These are phyloP conservation scores for Luffa aegyptiaca DNA, from an alignment of 306 rosid genomes.

Conservation along the genomic window DNA sequence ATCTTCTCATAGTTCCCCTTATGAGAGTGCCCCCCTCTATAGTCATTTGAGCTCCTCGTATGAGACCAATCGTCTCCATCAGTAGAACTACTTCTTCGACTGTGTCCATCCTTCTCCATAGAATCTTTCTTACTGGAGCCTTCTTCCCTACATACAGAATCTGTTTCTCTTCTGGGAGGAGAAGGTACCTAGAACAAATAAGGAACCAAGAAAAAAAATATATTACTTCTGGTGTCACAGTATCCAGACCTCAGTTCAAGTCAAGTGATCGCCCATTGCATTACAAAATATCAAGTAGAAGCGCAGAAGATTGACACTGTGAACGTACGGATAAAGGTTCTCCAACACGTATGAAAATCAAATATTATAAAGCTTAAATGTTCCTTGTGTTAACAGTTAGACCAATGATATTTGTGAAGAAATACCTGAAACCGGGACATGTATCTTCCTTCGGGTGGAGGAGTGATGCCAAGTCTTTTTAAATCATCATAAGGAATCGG, in stretches of 20 bases:
- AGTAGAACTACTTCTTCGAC: slow-evolving; percentile 23
- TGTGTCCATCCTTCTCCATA: slow-evolving; percentile 21
- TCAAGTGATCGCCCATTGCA: background rate
- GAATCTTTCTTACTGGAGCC: slow-evolving; percentile 25
- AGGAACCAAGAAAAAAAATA: background rate
- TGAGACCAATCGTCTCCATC: slow-evolving; percentile 23
- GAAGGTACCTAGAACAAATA: slow-evolving; percentile 51
- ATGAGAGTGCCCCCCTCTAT: slow-evolving; percentile 11
- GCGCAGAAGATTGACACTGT: background rate
- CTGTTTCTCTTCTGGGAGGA: slow-evolving; percentile 60
- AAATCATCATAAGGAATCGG: slow-evolving; percentile 67
- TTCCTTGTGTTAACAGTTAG: background rate
- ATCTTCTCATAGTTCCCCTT: slow-evolving; percentile 2
- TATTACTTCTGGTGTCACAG: background rate
- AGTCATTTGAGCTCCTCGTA: slow-evolving; percentile 25
- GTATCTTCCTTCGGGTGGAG: slow-evolving; percentile 89
- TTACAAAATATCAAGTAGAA: background rate
- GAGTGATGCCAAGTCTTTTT: slow-evolving; percentile 77
- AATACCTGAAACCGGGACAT: slow-evolving; percentile 72
- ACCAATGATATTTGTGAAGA: background rate
- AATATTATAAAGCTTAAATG: background rate
- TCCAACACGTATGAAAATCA: background rate
- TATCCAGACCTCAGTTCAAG: background rate
- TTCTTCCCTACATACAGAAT: slow-evolving; percentile 26
- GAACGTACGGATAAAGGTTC: background rate